Evolutionary conservation across 352 stramenopile species (phyloP), one percentile per base, ranked within the genome.

Genomic region (Phytophthora nicotianae): DNA sequence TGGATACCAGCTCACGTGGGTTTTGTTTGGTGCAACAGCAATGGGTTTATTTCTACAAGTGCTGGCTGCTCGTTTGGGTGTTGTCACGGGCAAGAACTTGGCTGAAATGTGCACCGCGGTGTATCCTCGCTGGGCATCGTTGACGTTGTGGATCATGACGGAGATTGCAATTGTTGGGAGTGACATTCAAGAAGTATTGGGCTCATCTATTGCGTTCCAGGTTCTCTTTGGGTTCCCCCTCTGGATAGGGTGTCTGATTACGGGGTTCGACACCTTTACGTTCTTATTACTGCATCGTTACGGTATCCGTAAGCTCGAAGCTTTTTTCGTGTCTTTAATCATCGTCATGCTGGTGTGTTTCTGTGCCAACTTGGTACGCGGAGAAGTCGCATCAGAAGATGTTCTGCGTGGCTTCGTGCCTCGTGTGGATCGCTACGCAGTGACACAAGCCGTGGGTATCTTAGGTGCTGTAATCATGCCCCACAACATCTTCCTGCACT

Each of bases 401-500:
- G 58, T 98, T 21, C 54, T 76, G 4, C 72, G 73, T 27, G 94
- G 93, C 9, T 98, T 98, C 61, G 58, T 95, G 1, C 84, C 91
- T 3, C 70, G 78, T 14, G 69, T 89, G 8, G 63, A 93, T 68
- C 79, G 65, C 53, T 95, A 89, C 62, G 93, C 81, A 4, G 89
- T 84, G 52, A 91, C 79, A 16, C 78, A 89, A 51, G 92, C 86
- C 19, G 96, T 97, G 14, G 95, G 92, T 1, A 98, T 98, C 50
- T 62, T 98, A 11, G 96, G 95, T 37, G 89, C 93, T 0, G 93
- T 99, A 21, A 97, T 98, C 77, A 99, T 99, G 96, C 96, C 96
- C 1, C 93, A 98, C 81, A 98, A 99, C 53, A 81, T 99, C 14
- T 98, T 97, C 62, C 71, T 98, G 29, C 96, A 98, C 69, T 98